Conservation (phyloP, 345 rosid genomes). For the Sisymbrium irio region DNA sequence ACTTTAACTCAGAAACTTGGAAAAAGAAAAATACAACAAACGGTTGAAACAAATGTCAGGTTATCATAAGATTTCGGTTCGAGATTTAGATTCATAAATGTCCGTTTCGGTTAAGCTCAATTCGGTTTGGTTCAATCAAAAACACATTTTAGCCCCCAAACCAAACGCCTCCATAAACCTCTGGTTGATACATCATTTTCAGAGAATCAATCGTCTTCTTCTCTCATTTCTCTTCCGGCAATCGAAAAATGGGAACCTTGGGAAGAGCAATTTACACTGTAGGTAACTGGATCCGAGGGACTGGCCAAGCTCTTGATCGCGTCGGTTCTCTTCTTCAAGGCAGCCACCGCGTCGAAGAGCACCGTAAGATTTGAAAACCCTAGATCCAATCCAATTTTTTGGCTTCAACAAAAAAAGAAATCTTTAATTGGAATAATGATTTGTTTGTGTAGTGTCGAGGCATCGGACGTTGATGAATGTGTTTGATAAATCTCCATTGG, state of each 20-base stretch:
- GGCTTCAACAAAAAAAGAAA: neutral
- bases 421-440: neutral
- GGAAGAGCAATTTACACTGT: slow-evolving; percentile 85
- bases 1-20: too few species aligned
- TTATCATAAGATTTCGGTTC: too few species aligned
- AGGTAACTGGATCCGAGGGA: slow-evolving; percentile 91
- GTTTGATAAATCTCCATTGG: slow-evolving; percentile 78
- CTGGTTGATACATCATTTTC: neutral
- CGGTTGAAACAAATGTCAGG: too few species aligned
- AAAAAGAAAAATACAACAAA: too few species aligned
- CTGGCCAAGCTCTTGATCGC: slow-evolving; percentile 92
- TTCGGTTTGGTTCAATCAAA: too few species aligned
- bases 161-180: slow-evolving; percentile 31
- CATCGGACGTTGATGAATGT: slow-evolving; percentile 93
- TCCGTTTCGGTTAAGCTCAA: too few species aligned
- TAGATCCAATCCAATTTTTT: slow-evolving; percentile 24
- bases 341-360: slow-evolving; percentile 64
- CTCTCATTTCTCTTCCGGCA: neutral
- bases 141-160: neutral
- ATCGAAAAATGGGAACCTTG: slow-evolving; percentile 73
- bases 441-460: slow-evolving; percentile 55
- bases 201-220: neutral
- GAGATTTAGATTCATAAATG: too few species aligned
- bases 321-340: slow-evolving; percentile 90
- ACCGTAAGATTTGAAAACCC: slow-evolving; percentile 45